Base-by-base conservation (phyloP, 495 filamentous ascomycete species). In the Penicillium coffeae region DNA sequence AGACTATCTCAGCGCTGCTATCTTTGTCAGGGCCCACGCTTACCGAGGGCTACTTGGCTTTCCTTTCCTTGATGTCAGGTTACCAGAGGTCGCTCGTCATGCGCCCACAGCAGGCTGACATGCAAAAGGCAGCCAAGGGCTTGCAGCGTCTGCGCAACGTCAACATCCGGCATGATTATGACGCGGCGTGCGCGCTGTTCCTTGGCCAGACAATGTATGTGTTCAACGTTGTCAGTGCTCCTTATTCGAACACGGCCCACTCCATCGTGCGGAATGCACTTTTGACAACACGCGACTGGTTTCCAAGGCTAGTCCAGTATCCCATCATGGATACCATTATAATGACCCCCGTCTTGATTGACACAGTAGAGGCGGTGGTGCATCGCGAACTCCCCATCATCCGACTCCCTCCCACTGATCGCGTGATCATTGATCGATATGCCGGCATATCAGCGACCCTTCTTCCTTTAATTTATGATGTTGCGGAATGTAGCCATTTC, bases 321-420 rank as follows among this genome's bases (percentile, higher is more conserved):
- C 62, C 60, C 0, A 47, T 58, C 35, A 57, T 69, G 45, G 60
- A 69, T 38, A 58, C 58, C 4, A 54, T 69, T 30, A 58, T 54
- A 33, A 60, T 69, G 50, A 47, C 59, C 0, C 66, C 66, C 4
- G 47, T 69, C 21, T 33, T 65, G 41, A 47, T 65, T 32, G 66
- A 69, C 38, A 68, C 60, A 13, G 55, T 69, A 12, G 60, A 63
- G 21, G 65, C 61, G 38, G 21, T 69, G 40, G 47, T 55, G 8
- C 55, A 63, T 34, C 66, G 66, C 22, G 58, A 66, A 39, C 27
- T 66, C 8, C 66, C 65, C 8, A 60, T 69, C n/a, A 54, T 68
- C n/a, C 59, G 57, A 25, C 50, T 65, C 14, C 33, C 48, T 19
- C 19, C 20, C n/a, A 49, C 53, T 6, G 55, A 48, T 30, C 59